These are phyloP conservation scores for Candida insectalens DNA, from an alignment of 805 yeast genomes.

Conservation along the genomic window DNA sequence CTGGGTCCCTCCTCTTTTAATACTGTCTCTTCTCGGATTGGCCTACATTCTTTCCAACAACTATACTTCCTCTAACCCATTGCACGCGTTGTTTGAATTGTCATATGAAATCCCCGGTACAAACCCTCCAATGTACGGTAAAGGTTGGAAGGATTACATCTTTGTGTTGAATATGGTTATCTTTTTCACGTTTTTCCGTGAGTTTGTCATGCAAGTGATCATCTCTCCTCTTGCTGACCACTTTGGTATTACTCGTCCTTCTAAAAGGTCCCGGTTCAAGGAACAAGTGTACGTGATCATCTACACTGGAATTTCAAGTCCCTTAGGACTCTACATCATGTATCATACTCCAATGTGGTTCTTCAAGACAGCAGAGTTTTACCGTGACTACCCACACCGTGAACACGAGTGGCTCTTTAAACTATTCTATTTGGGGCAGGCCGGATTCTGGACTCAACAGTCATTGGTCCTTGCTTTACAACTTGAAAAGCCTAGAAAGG, in stretches of 20 bases:
- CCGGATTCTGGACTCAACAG: constrained; percentile 97
- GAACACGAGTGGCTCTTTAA: constrained; percentile 64
- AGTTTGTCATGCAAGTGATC: constrained; percentile 77
- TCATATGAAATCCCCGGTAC: constrained; percentile 57
- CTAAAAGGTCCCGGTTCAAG: constrained; percentile 71
- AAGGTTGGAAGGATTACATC: constrained; percentile 74
- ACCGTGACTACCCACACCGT: constrained; percentile 73
- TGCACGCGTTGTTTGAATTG: constrained; percentile 53
- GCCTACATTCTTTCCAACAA: constrained; percentile 49
- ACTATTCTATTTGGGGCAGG: constrained; percentile 80
- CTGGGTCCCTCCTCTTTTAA: constrained; percentile 61
- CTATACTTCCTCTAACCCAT: constrained; percentile 46
- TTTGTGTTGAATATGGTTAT: constrained; percentile 77
- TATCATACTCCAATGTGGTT: constrained; percentile 76
- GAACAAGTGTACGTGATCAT: constrained; percentile 84
- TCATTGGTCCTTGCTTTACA: constrained; percentile 72
- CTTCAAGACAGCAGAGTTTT: constrained; percentile 78
- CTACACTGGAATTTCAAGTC: constrained; percentile 75
- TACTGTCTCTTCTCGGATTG: constrained; percentile 30
- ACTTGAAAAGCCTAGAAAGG: constrained; percentile 92
- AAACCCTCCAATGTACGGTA: constrained; percentile 57
- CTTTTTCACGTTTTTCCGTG: constrained; percentile 84
- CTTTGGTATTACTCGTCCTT: constrained; percentile 40
- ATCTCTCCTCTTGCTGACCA: constrained; percentile 60
- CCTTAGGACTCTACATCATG: constrained; percentile 88